Evolutionary conservation across 495 filamentous ascomycete genomes (phyloP), one percentile per base, ranked within the genome.

Genomic region (Annulohypoxylon moriforme): DNA sequence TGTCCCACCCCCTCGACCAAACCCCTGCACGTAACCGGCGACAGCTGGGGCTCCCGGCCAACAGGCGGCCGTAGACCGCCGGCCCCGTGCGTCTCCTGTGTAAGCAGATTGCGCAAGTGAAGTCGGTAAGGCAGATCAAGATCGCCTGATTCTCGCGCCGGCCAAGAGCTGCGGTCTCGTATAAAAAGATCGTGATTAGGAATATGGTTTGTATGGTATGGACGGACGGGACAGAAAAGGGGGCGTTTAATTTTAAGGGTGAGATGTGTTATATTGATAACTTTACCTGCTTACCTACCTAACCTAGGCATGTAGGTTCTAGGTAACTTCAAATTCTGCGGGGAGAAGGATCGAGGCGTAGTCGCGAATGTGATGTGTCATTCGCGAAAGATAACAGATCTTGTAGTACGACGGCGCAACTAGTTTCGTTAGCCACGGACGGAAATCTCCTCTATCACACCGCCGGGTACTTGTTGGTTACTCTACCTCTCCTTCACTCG

Each of bases 21-120:
- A 33, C 13, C 34, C 53, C 67, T 69, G 67, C 67, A 69, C 24
- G 52, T 69, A 63, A 31, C 68, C 68, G 63, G 46, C 62, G 62
- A 71, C 68, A 71, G 62, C 63, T 71, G 58, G 22, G 52, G 50
- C 25, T 27, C 18, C 14, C 61, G 42, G 47, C 61, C 44, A 65
- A 65, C 55, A 56, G 25, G 31, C 18, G 44, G 10, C 42, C 44
- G 34, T 29, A 36, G 20, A 65, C 46, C 60, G 18, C 31, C 61
- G 61, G 57, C 24, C 50, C 47, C 38, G 64, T 71, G 60, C 50
- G 56, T 55, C 16, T 24, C 24, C 36, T 60, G 49, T 50, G 46
- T 63, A 68, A 60, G 36, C 14, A 58, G 18, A 42, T 62, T 57
- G 58, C 50, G 29, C 25, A 31, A 52, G 18, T 36, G 47, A 31